A percentile compares a stretch with the other conserved stretches of the same genome.
Conservation (phyloP, 768 basidiomycete species). For the Agaricus bisporus region DNA sequence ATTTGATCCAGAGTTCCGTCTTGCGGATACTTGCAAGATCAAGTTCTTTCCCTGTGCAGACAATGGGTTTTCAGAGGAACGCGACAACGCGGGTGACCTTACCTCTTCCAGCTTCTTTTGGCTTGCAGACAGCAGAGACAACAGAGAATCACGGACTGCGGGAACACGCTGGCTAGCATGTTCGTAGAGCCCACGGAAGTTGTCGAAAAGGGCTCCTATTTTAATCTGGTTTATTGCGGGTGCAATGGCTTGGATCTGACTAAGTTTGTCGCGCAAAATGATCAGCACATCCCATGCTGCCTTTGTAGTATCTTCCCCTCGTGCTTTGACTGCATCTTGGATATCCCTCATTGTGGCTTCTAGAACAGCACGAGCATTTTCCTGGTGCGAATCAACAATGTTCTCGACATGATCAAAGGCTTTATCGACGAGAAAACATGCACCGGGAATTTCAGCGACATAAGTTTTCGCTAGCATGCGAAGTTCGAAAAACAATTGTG, state of each 20-base stretch:
- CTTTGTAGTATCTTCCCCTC: neutral
- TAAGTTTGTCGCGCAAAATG: conserved; percentile 2
- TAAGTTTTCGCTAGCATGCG: conserved; percentile 36
- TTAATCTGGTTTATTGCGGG: neutral
- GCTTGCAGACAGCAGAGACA: neutral
- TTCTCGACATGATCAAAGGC: conserved; percentile 36
- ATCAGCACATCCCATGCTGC: conserved; percentile 2
- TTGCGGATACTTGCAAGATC: neutral
- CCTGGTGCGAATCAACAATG: conserved; percentile 29
- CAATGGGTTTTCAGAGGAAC: neutral
- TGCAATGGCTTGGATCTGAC: neutral
- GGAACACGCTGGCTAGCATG: neutral
- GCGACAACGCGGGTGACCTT: neutral
- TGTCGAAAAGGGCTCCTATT: conserved; percentile 5
- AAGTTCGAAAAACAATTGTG: conserved; percentile 28
- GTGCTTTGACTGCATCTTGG: conserved; percentile 12
- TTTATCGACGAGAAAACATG: conserved; percentile 30
- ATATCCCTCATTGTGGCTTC: conserved; percentile 29
- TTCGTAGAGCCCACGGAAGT: neutral
- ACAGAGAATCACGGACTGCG: neutral
- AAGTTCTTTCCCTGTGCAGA: neutral
- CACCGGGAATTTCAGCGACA: conserved; percentile 31
- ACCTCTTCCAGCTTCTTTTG: conserved; percentile 3
- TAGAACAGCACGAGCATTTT: conserved; percentile 33
- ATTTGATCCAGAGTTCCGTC: neutral